These are phyloP conservation scores for Sclerotinia glacialis DNA, from an alignment of 2,329 filamentous ascomycete species.

Conservation along the genomic window DNA sequence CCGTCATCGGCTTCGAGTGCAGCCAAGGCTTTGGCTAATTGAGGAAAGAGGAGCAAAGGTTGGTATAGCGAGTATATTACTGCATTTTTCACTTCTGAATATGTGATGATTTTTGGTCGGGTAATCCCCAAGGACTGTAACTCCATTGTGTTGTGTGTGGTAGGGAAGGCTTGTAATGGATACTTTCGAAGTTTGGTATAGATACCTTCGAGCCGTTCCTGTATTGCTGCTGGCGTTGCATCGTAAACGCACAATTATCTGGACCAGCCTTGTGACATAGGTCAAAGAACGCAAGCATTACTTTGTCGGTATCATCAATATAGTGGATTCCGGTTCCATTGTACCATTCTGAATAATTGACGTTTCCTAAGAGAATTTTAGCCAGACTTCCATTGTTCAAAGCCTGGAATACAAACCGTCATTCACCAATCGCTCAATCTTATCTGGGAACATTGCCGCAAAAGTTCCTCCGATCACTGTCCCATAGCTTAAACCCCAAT, in stretches of 20 bases:
- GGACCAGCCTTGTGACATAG: not conserved
- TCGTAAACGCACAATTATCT: not conserved
- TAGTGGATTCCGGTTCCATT: constrained; percentile 45
- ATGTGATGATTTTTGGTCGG: constrained; percentile 35
- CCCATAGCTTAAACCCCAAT: constrained; percentile 52
- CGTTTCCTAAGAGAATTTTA: constrained; percentile 25
- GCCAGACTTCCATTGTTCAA: constrained; percentile 43
- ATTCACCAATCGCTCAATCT: constrained; percentile 43
- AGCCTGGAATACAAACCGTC: constrained; percentile 25
- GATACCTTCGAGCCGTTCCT: not conserved
- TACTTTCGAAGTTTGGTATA: constrained; percentile 3
- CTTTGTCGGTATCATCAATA: constrained; percentile 34
- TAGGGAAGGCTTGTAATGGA: constrained; percentile 31
- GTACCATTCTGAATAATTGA: constrained; percentile 35
- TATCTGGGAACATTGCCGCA: constrained; percentile 44
- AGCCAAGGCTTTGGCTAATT: constrained; percentile 33
- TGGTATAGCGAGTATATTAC: constrained; percentile 36
- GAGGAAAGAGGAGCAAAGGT: constrained; percentile 35
- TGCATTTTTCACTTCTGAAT: constrained; percentile 33
- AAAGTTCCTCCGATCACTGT: constrained; percentile 46
- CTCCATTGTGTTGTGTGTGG: constrained; percentile 30
- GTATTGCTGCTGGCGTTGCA: not conserved
- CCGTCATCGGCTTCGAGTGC: constrained; percentile 44
- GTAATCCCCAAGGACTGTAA: constrained; percentile 23
- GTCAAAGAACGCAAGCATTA: constrained; percentile 1